These are phyloP conservation scores for Backusella circina DNA, from an alignment of 192 early-diverging fungal species.

Conservation along the genomic window DNA sequence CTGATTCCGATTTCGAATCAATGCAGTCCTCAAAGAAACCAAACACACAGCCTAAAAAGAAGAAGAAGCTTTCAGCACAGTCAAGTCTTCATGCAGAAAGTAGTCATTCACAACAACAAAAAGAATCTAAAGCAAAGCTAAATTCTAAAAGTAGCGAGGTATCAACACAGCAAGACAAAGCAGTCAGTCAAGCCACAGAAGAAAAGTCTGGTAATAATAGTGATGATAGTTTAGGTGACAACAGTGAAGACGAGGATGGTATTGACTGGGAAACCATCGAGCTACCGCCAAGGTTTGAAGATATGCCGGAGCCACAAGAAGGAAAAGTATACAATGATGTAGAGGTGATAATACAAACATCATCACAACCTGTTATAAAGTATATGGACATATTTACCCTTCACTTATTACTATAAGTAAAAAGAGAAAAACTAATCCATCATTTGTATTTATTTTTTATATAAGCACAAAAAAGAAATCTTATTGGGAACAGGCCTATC, in stretches of 20 bases:
- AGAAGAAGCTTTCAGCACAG: neutral
- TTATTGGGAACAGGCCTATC: conserved; percentile 43
- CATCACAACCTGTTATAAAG: conserved; percentile 2
- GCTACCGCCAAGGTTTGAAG: conserved; percentile 17
- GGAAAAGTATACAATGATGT: conserved; percentile 31
- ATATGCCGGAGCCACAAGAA: neutral
- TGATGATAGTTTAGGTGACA: neutral
- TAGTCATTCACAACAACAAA: neutral
- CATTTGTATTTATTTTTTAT: neutral
- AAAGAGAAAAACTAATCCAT: neutral
- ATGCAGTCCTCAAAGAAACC: neutral
- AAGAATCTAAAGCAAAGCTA: neutral
- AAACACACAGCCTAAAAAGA: neutral
- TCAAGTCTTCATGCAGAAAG: neutral
- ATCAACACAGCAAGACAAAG: neutral
- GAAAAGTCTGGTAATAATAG: neutral
- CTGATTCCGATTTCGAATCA: neutral
- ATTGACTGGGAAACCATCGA: conserved; percentile 48
- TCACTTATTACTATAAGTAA: neutral
- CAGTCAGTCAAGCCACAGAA: neutral
- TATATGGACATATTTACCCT: neutral
- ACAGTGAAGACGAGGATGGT: conserved; percentile 12
- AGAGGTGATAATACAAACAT: conserved; percentile 27
- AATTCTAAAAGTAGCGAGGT: neutral
- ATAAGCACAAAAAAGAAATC: conserved; percentile 17